Percentiles rank a stretch among this genome's conserved stretches.
These are phyloP conservation scores for Saturnispora mendoncae DNA, from an alignment of 805 yeast genomes.

Conservation along the genomic window DNA sequence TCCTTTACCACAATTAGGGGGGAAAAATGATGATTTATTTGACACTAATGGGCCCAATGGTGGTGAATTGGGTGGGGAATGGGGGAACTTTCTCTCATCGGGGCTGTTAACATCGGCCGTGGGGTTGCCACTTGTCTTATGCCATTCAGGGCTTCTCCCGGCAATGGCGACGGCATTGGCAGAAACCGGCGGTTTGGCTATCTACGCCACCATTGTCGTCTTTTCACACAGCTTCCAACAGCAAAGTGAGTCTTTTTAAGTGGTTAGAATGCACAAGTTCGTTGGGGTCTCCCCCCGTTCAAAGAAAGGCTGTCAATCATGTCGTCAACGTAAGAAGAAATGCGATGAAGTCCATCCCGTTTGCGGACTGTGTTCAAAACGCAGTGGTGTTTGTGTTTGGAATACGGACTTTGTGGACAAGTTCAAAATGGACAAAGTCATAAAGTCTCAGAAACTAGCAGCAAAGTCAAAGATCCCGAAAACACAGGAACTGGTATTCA, in stretches of 20 bases:
- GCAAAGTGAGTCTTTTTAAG: no score
- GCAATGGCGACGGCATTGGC: background rate
- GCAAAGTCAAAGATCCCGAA: background rate
- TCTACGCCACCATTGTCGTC: background rate
- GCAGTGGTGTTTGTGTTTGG: slow-evolving; percentile 26
- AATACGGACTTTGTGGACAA: slow-evolving; percentile 7
- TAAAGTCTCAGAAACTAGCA: background rate
- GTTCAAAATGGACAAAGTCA: slow-evolving; percentile 1
- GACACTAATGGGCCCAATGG: slow-evolving; percentile 5
- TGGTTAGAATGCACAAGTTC: slow-evolving; percentile 13
- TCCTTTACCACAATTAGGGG: slow-evolving; percentile 59
- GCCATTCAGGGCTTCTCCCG: background rate
- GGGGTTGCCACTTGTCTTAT: background rate
- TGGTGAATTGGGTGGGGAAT: no score
- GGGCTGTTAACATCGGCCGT: background rate
- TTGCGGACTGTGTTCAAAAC: slow-evolving; percentile 35
- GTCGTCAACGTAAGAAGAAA: slow-evolving; percentile 39
- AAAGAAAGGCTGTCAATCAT: slow-evolving; percentile 32
- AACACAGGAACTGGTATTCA: background rate
- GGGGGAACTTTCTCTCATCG: no score
- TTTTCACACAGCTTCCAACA: background rate
- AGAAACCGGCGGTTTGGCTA: background rate
- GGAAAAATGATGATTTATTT: slow-evolving; percentile 39
- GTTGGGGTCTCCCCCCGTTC: slow-evolving; percentile 30
- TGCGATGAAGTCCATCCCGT: slow-evolving; percentile 41